A percentile compares a stretch with the other conserved stretches of the same genome.
Conservation (phyloP, 768 basidiomycete genomes). For the Panus rudis region DNA sequence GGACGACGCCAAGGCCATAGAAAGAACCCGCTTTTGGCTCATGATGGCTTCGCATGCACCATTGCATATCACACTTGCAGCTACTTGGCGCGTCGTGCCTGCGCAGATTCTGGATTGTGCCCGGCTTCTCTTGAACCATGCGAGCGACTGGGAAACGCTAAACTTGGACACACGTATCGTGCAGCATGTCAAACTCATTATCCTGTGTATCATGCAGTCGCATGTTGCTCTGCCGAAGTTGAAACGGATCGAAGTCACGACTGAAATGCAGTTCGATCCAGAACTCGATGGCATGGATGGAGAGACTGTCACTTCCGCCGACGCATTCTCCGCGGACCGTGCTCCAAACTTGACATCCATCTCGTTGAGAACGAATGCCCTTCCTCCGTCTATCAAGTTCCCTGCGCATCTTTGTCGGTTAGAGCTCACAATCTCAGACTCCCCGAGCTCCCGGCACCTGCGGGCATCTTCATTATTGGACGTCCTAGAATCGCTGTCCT, state of each 20-base stretch:
- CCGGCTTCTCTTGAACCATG: conserved; percentile 31
- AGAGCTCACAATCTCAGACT: conserved; percentile 10
- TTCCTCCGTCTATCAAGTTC: conserved; percentile 23
- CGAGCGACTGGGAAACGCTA: conserved; percentile 39
- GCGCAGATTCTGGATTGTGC: conserved; percentile 29
- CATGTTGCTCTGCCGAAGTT: conserved; percentile 30
- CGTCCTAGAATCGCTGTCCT: conserved; percentile 32
- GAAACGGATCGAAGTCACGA: conserved; percentile 22
- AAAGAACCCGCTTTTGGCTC: conserved; percentile 45
- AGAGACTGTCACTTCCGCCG: conserved; percentile 1
- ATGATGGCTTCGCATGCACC: conserved; percentile 35
- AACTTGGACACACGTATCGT: conserved; percentile 32
- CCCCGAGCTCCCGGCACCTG: conserved; percentile 14
- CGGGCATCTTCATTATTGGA: conserved; percentile 12
- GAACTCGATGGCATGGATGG: conserved; percentile 7
- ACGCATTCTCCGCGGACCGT: conserved; percentile 8
- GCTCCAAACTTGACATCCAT: conserved; percentile 13
- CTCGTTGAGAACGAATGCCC: conserved; percentile 9
- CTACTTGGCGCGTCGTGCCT: conserved; percentile 19
- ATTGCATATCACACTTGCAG: conserved; percentile 39
- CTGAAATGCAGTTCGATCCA: conserved; percentile 8
- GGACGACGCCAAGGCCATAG: conserved; percentile 34
- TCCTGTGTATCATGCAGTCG: too few species aligned
- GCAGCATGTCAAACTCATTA: conserved; percentile 32
- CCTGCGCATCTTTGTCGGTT: conserved; percentile 20